Base-by-base conservation (phyloP, 257 asterid genomes). In the Solanum pinnatisectum region DNA sequence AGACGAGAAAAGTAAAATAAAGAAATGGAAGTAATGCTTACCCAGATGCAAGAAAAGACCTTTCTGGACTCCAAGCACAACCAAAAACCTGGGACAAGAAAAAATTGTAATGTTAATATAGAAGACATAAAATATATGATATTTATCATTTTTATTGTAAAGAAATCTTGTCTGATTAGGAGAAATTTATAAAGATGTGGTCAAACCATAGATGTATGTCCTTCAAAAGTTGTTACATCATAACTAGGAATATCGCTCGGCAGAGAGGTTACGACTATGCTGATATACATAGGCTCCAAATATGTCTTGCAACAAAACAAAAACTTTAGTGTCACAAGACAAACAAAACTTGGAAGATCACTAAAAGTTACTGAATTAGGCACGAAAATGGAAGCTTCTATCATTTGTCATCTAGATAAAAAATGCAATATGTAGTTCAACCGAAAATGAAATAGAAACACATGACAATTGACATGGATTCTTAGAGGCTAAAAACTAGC, bases 181-280 rank as follows among this genome's bases (percentile, higher is more conserved):
- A 52, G 9, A 52, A 52, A 5, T 16, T 52, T 52, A 16, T 16
- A 52, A 16, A 52, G 60, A 52, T 16, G 23, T 9, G 8, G 60
- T 52, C 9, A 52, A 90, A 97, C 99, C 99, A 96, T 98, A 87
- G 98, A 96, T 77, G 98, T 90, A 92, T 97, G 99, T 90, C 98
- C 99, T 93, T 97, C 96, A 92, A 97, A 87, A 89, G 92, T 94
- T 67, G 91, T 92, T 77, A 97, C 96, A 90, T 96, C 98, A 59
- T 5, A 5, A 16, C 8, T 52, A 52, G 60, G 60, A 52, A 16
- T 52, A 2, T 52, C 23, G 16, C 60, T 52, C 1, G 8, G 1
- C 1, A 15, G 22, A 15, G 22, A 49, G 60, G 60, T 49, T 49
- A 22, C 8, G 0, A 49, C 20, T 49, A 0, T 49, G 60, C 2